phyloP scores from a whole-genome alignment of 371 early-diverging fungal genomes.

The Mucor ambiguus region DNA sequence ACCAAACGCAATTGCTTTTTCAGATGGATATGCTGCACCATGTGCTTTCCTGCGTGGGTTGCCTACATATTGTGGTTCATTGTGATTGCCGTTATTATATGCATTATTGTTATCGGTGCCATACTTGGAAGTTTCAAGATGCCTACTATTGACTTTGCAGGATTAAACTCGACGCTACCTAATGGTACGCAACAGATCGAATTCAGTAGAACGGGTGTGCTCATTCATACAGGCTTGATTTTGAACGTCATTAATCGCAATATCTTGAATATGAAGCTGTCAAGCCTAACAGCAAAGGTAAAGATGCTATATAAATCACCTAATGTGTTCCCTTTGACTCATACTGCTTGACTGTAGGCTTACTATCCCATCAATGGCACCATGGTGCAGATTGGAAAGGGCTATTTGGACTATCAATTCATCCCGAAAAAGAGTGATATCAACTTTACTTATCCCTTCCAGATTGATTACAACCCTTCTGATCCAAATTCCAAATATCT shows the following conservation, averaged over 20 bases:
- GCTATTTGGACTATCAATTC: constrained; percentile 29
- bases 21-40: background rate
- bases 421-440: constrained; percentile 35
- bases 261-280: constrained; percentile 41
- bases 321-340: too few species aligned
- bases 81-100: constrained; percentile 28
- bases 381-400: constrained; percentile 41
- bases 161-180: constrained; percentile 1
- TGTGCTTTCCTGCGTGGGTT: constrained; percentile 27
- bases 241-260: constrained; percentile 50
- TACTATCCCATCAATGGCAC: constrained; percentile 34
- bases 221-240: constrained; percentile 25
- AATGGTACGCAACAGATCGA: background rate
- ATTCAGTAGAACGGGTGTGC: background rate
- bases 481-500: constrained; percentile 21
- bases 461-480: constrained; percentile 35
- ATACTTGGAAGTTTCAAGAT: constrained; percentile 30
- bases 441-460: constrained; percentile 42
- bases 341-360: constrained; percentile 28
- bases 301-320: background rate
- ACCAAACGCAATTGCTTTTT: background rate
- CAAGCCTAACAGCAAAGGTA: constrained; percentile 46
- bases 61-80: constrained; percentile 29
- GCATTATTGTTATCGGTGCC: constrained; percentile 25
- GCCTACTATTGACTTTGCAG: constrained; percentile 29